phyloP scores from a whole-genome alignment of 108 stramenopile genomes.

The Nitzschia inconspicua region DNA sequence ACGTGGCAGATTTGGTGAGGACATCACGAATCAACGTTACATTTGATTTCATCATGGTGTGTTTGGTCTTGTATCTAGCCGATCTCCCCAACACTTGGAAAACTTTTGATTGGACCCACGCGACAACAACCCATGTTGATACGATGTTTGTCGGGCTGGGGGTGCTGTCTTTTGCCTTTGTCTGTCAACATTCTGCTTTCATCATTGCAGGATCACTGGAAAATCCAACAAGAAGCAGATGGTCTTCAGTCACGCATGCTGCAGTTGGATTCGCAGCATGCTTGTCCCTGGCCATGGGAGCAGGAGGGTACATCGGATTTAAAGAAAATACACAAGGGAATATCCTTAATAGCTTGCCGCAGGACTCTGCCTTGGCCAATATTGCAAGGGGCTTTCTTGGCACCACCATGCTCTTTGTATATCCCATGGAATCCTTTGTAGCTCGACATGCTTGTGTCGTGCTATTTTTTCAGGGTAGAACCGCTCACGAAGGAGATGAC shows the following conservation, averaged over 20 bases:
- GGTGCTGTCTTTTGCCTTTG: conserved; percentile 83
- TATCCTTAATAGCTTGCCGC: conserved; percentile 60
- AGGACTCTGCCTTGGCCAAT: conserved; percentile 34
- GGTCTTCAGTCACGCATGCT: conserved; percentile 53
- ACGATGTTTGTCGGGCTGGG: conserved; percentile 83
- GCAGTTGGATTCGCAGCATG: conserved; percentile 46
- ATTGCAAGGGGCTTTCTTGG: conserved; percentile 49
- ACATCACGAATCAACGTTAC: conserved; percentile 63
- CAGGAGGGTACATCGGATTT: conserved; percentile 70
- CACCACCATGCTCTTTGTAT: conserved; percentile 79
- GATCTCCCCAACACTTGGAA: not conserved
- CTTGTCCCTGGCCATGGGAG: conserved; percentile 48
- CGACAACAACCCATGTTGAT: conserved; percentile 28
- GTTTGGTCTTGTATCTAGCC: conserved; percentile 37
- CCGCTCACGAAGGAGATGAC: conserved; percentile 85
- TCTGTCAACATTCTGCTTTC: conserved; percentile 79
- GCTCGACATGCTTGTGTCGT: conserved; percentile 78
- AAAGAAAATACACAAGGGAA: conserved; percentile 58
- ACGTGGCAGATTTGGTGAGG: conserved; percentile 81
- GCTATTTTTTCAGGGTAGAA: conserved; percentile 67
- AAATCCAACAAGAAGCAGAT: conserved; percentile 63
- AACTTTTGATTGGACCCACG: conserved; percentile 24
- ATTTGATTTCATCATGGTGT: conserved; percentile 59
- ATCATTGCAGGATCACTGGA: conserved; percentile 80
- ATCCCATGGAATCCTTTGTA: conserved; percentile 82